These are phyloP conservation scores for Fraxinus albicans DNA, from an alignment of 305 asterid species.

Conservation along the genomic window DNA sequence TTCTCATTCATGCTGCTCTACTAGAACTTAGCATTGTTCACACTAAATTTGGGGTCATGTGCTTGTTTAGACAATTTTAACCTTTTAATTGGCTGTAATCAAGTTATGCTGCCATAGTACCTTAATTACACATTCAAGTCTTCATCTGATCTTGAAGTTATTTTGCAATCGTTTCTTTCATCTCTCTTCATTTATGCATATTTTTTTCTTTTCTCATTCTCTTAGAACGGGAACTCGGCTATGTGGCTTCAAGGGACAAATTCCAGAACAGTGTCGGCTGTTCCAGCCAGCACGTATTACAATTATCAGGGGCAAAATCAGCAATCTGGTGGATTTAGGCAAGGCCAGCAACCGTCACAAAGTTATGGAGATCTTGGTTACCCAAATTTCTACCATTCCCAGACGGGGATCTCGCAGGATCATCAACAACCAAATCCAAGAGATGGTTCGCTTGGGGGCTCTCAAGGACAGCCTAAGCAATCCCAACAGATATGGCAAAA, in stretches of 20 bases:
- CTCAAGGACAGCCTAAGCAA: slow-evolving; percentile 81
- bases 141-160: background rate
- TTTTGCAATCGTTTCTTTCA: background rate
- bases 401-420: slow-evolving; percentile 51
- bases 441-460: slow-evolving; percentile 58
- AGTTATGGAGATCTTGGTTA: slow-evolving; percentile 65
- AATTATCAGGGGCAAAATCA: slow-evolving; percentile 62
- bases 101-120: background rate
- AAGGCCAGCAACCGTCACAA: slow-evolving; percentile 79
- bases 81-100: background rate
- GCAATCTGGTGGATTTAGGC: slow-evolving; percentile 67
- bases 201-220: slow-evolving; percentile 2
- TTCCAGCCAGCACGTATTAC: slow-evolving; percentile 60
- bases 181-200: background rate
- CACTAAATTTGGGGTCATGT: background rate
- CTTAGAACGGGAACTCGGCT: slow-evolving; percentile 66
- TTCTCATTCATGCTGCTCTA: background rate
- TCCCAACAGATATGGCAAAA: slow-evolving; percentile 87
- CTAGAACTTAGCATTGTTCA: background rate
- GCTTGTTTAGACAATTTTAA: background rate
- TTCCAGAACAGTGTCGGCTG: slow-evolving; percentile 67
- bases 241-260: slow-evolving; percentile 78
- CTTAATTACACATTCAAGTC: background rate
- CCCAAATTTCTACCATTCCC: slow-evolving; percentile 84
- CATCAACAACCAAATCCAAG: slow-evolving; percentile 68